Conservation (phyloP, 2,329 filamentous ascomycete species). For the Aphanocladium album region DNA sequence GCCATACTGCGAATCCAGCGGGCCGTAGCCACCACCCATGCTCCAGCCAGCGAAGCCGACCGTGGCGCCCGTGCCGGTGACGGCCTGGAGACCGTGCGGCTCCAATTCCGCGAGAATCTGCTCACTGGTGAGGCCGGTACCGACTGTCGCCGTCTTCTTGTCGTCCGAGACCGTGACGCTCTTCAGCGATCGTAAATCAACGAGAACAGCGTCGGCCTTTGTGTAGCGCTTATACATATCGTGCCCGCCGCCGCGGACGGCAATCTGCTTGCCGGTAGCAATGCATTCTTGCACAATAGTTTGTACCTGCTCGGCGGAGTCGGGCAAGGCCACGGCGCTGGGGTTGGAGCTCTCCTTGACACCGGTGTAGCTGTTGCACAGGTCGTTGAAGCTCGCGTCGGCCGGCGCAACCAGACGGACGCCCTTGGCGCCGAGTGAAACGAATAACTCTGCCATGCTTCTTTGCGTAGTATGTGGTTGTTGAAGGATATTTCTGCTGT, state of each 20-base stretch:
- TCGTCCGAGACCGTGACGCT: conserved; percentile 8
- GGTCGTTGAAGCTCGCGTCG: neutral
- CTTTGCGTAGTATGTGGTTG: neutral
- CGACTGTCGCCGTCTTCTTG: conserved; percentile 4
- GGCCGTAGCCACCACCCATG: conserved; percentile 31
- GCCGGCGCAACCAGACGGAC: neutral
- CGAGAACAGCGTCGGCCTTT: conserved; percentile 7
- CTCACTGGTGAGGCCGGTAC: conserved; percentile 9
- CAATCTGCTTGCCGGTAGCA: neutral
- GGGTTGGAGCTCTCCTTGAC: neutral
- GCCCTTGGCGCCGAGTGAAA: neutral
- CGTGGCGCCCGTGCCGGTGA: conserved; percentile 19
- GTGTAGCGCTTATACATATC: conserved; percentile 12
- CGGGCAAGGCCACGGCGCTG: conserved; percentile 2
- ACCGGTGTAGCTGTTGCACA: conserved; percentile 6
- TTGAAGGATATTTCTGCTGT: neutral
- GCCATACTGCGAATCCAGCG: conserved; percentile 23
- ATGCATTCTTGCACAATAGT: conserved; percentile 6
- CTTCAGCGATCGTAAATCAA: conserved; percentile 14
- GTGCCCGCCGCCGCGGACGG: conserved; percentile 15
- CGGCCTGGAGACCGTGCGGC: conserved; percentile 8
- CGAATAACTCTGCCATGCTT: neutral
- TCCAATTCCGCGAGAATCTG: conserved; percentile 12
- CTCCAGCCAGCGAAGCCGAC: conserved; percentile 33
- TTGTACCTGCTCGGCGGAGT: neutral